Evolutionary conservation across 2,329 filamentous ascomycete genomes (phyloP).

Genomic region (Zymoseptoria pseudotritici): DNA sequence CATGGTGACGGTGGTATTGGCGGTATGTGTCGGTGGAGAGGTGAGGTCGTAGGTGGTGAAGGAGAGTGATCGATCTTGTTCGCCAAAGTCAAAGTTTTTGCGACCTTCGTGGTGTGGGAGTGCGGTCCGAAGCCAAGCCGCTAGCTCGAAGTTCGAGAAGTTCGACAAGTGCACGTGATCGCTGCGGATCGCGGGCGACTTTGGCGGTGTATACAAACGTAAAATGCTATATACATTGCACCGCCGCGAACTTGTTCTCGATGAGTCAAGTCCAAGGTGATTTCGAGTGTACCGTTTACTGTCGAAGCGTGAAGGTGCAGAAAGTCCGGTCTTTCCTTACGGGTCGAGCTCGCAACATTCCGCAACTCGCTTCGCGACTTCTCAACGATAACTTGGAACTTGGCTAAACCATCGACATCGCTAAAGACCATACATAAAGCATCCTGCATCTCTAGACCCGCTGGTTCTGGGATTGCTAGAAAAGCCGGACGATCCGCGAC

Average conservation of each 20-base stretch:
- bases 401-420: not conserved
- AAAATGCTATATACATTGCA: too few species aligned
- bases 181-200: not conserved
- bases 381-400: not conserved
- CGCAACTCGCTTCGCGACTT: not conserved
- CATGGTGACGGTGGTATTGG: conserved; percentile 59
- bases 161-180: not conserved
- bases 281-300: not conserved
- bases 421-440: not conserved
- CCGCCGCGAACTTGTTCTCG: too few species aligned
- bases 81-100: not conserved
- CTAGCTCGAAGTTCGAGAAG: not conserved
- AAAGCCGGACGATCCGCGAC: not conserved
- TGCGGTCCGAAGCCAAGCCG: not conserved
- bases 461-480: not conserved
- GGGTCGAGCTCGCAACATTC: not conserved
- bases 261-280: too few species aligned
- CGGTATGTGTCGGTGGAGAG: conserved; percentile 5
- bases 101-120: not conserved
- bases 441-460: not conserved
- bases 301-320: not conserved
- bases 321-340: not conserved
- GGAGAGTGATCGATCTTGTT: not conserved
- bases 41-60: not conserved
- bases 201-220: not conserved